Evolutionary conservation across 2,329 filamentous ascomycete species (phyloP), one percentile per base, ranked within the genome.

Genomic region (Trichophyton equinum): DNA sequence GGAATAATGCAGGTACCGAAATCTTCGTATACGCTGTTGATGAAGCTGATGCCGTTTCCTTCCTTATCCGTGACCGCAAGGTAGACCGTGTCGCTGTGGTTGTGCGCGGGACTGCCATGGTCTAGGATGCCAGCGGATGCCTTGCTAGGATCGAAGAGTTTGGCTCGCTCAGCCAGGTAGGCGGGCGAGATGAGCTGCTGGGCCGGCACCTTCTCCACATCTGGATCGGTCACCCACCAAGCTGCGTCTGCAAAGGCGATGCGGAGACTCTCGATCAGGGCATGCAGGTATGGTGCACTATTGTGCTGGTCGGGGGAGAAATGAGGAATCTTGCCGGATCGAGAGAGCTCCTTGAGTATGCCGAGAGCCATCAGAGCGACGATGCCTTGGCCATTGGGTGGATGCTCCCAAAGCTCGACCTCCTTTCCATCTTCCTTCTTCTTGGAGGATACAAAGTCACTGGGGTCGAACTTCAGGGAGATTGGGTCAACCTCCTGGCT

Each of bases 301-400:
- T 97, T 97, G 77, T 96, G 90, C 67, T 96, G 87, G 1, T 79
- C 75, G 1, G 81, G 74, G 0, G 73, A 75, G 73, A 94, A 96
- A 0, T 78, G 81, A 0, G 87, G 85, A 62, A 97, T 90, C 67
- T 84, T 84, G 44, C 86, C 87, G 15, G 81, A 77, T 62, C 84
- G 83, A 73, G 96, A 89, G 1, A 97, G 81, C 70, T 91, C 85
- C 71, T 96, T 86, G 57, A 99, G 78, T 65, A 97, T 95, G 1
- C 94, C 94, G 0, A 99, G 79, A 0, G 94, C 89, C 86, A 97
- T 96, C 36, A 97, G 78, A 0, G 94, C 94, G 1, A 97, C 89
- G 65, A 97, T 91, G 1, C 94, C 94, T 74, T 97, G 94, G 0
- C 94, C 91, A 68, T 97, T 97, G 7, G 94, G 94, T 40, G 92